Percentiles rank a stretch among this genome's conserved stretches.
Conservation (phyloP, 1,284 basidiomycete species). For the Boletus sp. region DNA sequence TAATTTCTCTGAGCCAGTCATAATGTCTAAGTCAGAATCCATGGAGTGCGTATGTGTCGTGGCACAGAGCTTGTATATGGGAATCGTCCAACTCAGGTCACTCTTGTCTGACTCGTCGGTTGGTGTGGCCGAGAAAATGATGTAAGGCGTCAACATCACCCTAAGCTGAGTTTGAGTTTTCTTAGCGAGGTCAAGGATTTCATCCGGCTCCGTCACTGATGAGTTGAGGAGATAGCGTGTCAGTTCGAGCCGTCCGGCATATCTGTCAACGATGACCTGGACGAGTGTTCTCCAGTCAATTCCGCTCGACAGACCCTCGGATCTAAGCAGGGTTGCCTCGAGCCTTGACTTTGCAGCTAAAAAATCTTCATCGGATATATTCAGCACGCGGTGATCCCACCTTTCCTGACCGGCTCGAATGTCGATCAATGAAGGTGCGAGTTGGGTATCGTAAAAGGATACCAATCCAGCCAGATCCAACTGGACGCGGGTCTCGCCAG, state of each 20-base stretch:
- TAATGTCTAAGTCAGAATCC: conserved; percentile 4
- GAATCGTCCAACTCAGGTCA: conserved; percentile 26
- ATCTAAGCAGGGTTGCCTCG: conserved; percentile 19
- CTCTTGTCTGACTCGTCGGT: neutral
- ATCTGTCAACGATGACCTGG: conserved; percentile 41
- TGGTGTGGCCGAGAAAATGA: conserved; percentile 12
- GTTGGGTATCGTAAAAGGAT: conserved; percentile 35
- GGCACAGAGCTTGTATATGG: conserved; percentile 31
- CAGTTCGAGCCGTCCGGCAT: conserved; percentile 41
- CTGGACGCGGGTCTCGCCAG: conserved; percentile 36
- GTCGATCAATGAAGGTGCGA: conserved; percentile 29
- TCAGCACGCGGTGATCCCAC: conserved; percentile 29
- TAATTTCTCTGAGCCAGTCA: conserved; percentile 37
- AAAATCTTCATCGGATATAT: conserved; percentile 29
- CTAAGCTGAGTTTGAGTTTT: conserved; percentile 25
- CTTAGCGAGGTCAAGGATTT: conserved; percentile 13
- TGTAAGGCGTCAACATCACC: conserved; percentile 25
- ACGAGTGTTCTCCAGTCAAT: conserved; percentile 44
- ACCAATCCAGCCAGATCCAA: conserved; percentile 33
- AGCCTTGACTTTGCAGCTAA: conserved; percentile 19
- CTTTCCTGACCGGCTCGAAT: conserved; percentile 27
- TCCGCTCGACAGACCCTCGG: conserved; percentile 27
- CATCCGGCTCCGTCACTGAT: neutral
- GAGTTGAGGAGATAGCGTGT: conserved; percentile 36
- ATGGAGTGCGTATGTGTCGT: conserved; percentile 36